These are phyloP conservation scores for Elsinoe necatrix DNA, from an alignment of 2,329 filamentous ascomycete genomes.

Conservation along the genomic window DNA sequence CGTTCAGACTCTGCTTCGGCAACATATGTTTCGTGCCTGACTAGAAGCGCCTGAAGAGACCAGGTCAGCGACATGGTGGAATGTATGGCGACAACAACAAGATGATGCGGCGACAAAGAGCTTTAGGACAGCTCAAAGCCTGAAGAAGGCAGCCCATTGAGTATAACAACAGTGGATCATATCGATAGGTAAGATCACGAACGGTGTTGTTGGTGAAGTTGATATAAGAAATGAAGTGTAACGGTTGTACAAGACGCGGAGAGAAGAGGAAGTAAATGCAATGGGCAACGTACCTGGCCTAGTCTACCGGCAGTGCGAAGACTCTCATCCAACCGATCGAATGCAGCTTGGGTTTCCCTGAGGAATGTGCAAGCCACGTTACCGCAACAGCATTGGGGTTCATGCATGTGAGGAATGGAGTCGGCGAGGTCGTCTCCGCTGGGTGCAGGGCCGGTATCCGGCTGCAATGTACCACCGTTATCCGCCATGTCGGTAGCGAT, in stretches of 20 bases:
- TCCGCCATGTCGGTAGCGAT: constrained; percentile 15
- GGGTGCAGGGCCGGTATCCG: not conserved
- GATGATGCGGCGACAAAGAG: constrained; percentile 2
- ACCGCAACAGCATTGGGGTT: constrained; percentile 69
- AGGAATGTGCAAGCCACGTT: constrained; percentile 69
- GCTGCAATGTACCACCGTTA: constrained; percentile 10
- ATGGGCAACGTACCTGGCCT: constrained; percentile 62
- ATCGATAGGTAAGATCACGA: constrained; percentile 17
- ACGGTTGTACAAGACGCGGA: constrained; percentile 7
- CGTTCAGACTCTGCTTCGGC: constrained; percentile 84
- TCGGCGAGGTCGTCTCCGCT: constrained; percentile 6
- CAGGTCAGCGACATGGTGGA: constrained; percentile 57
- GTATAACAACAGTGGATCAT: constrained; percentile 17
- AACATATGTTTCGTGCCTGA: constrained; percentile 90
- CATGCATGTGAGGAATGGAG: constrained; percentile 16
- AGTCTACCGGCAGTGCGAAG: constrained; percentile 77
- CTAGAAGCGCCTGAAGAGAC: constrained; percentile 73
- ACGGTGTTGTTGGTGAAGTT: constrained; percentile 16
- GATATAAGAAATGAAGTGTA: constrained; percentile 14
- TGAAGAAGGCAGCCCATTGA: constrained; percentile 9
- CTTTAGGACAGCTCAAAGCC: constrained; percentile 6
- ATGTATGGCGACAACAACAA: constrained; percentile 3
- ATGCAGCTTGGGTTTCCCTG: constrained; percentile 66
- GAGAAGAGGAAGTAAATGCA: constrained; percentile 17
- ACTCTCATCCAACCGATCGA: constrained; percentile 78